phyloP scores from a whole-genome alignment of 2,329 filamentous ascomycete genomes.

The Diaporthe sp. region DNA sequence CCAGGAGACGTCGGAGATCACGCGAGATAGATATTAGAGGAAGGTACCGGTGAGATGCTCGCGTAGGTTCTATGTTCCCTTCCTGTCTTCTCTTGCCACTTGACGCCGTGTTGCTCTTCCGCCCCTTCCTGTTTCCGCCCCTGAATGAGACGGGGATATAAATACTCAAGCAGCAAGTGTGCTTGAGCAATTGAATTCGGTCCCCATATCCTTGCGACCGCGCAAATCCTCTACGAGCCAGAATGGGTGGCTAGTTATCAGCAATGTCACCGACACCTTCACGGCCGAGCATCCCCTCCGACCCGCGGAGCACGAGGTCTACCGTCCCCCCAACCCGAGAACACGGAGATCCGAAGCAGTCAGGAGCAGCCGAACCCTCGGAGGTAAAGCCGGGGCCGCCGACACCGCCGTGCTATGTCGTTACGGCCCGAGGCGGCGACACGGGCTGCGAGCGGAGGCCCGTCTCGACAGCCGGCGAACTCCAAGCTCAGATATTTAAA shows the following conservation, averaged over 20 bases:
- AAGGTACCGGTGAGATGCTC: not conserved
- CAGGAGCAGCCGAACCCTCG: not conserved
- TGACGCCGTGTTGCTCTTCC: not conserved
- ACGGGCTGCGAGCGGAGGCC: slow-evolving; percentile 35
- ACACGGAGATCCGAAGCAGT: not conserved
- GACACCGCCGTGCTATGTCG: not conserved
- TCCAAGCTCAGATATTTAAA: slow-evolving; percentile 39
- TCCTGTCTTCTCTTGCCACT: not conserved
- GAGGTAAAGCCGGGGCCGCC: not conserved
- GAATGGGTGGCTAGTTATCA: not conserved
- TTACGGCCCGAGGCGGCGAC: slow-evolving; percentile 39
- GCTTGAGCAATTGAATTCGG: not conserved
- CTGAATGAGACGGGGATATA: not conserved
- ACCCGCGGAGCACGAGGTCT: not conserved
- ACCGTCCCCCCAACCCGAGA: not conserved
- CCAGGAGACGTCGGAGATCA: slow-evolving; percentile 10
- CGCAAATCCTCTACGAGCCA: not conserved
- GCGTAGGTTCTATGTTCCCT: not conserved
- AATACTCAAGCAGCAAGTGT: not conserved
- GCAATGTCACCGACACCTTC: not conserved
- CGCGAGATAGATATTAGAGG: not conserved
- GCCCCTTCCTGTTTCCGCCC: not conserved
- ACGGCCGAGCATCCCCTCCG: not conserved
- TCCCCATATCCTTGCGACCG: not conserved
- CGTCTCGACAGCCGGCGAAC: slow-evolving; percentile 39